A percentile compares a stretch with the other conserved stretches of the same genome.
Evolutionary conservation across 495 filamentous ascomycete genomes (phyloP).

Genomic region (Penicillium arizonense): DNA sequence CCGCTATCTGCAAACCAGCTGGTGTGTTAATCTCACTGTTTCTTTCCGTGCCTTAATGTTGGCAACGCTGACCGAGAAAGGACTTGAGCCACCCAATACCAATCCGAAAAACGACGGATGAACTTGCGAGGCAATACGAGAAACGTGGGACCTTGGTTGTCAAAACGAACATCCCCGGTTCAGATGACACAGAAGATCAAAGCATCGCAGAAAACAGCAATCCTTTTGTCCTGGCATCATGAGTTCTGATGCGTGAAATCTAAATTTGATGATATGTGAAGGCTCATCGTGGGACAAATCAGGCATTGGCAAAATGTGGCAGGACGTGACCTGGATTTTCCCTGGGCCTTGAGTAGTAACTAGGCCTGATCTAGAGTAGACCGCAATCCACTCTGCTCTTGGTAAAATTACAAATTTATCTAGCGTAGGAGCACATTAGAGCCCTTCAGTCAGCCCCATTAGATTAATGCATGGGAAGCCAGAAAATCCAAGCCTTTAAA

Average conservation of each 20-base stretch:
- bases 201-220: not conserved
- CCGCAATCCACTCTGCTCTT: not conserved
- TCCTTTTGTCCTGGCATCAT: not conserved
- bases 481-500: not conserved
- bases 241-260: not conserved
- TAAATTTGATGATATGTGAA: not conserved
- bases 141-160: not conserved
- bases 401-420: not conserved
- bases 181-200: not conserved
- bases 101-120: not conserved
- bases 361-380: not conserved
- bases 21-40: constrained; percentile 1
- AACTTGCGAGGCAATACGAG: not conserved
- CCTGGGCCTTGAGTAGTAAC: not conserved
- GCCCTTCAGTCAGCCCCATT: not conserved
- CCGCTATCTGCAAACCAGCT: constrained; percentile 4
- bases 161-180: not conserved
- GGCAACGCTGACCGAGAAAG: not conserved
- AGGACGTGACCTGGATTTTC: not conserved
- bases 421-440: not conserved
- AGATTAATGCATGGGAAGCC: not conserved
- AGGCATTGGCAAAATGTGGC: not conserved
- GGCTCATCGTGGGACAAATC: not conserved
- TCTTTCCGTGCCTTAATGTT: not conserved
- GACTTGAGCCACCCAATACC: not conserved